These are phyloP conservation scores for Penicillium pulvis DNA, from an alignment of 495 filamentous ascomycete species.

Conservation along the genomic window DNA sequence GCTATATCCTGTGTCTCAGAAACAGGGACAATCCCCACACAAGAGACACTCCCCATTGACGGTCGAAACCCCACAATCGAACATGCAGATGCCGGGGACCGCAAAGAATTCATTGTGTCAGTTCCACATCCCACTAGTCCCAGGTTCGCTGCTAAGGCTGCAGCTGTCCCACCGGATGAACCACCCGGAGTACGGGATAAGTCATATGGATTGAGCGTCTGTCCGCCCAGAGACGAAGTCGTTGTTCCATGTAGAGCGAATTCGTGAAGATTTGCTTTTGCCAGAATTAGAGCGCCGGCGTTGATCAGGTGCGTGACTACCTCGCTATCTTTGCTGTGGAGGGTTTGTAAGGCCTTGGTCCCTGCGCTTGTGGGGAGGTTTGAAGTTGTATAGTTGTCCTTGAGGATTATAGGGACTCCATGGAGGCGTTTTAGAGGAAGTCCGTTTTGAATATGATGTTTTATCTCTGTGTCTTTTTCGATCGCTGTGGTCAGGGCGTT, in stretches of 20 bases:
- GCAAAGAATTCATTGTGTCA: slow-evolving; percentile 64
- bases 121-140: slow-evolving; percentile 60
- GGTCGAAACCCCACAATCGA: slow-evolving; percentile 62
- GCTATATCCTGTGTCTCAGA: slow-evolving; percentile 62
- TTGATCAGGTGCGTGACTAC: slow-evolving; percentile 46
- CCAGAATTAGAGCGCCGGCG: slow-evolving; percentile 66
- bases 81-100: slow-evolving; percentile 65
- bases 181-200: slow-evolving; percentile 62
- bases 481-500: slow-evolving; percentile 51
- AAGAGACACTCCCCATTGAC: slow-evolving; percentile 56
- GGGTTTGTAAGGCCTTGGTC: slow-evolving; percentile 46
- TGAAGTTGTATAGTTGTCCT: slow-evolving; percentile 61
- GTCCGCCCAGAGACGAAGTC: slow-evolving; percentile 61
- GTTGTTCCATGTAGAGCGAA: slow-evolving; percentile 63
- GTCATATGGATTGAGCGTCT: slow-evolving; percentile 67
- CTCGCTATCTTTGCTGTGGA: slow-evolving; percentile 48
- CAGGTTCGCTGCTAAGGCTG: slow-evolving; percentile 59
- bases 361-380: slow-evolving; percentile 59
- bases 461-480: slow-evolving; percentile 44
- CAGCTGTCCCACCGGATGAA: slow-evolving; percentile 63
- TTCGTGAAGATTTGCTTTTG: slow-evolving; percentile 68
- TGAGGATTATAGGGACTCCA: slow-evolving; percentile 62
- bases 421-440: slow-evolving; percentile 21
- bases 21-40: slow-evolving; percentile 59
- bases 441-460: slow-evolving; percentile 17